Percentiles rank a stretch among this genome's conserved stretches.
phyloP scores from a whole-genome alignment of 331 rosid genomes.

The Phaseolus coccineus region DNA sequence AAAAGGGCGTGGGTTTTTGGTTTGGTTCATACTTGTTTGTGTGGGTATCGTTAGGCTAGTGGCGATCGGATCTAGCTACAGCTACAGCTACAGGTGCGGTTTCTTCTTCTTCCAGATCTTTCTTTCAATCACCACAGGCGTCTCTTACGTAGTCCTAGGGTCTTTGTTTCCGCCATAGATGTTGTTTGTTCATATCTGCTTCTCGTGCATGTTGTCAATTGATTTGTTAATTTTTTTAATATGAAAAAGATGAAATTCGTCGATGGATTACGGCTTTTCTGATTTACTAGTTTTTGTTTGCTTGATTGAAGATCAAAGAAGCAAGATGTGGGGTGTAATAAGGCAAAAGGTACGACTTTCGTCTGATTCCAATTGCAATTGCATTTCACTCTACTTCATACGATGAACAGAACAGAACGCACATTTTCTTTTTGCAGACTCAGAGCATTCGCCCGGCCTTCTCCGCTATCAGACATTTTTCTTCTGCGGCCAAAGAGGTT shows the following conservation, averaged over 20 bases:
- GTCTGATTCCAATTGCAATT: not conserved
- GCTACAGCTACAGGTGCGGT: not conserved
- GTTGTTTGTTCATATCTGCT: not conserved
- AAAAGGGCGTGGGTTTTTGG: not conserved
- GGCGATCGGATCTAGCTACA: slow-evolving; percentile 33
- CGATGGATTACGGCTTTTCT: not conserved
- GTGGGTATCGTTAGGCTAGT: not conserved
- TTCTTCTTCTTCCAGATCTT: not conserved
- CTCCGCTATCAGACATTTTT: slow-evolving; percentile 64
- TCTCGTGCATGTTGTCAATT: not conserved
- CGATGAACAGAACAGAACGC: not conserved
- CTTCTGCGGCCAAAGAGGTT: slow-evolving; percentile 85
- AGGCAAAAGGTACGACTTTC: slow-evolving; percentile 42
- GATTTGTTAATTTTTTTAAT: not conserved
- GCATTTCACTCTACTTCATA: not conserved
- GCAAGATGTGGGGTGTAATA: slow-evolving; percentile 45
- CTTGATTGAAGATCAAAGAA: slow-evolving; percentile 16
- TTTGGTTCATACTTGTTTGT: not conserved
- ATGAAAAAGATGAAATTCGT: not conserved
- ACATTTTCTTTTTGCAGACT: slow-evolving; percentile 46
- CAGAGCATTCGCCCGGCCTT: slow-evolving; percentile 68
- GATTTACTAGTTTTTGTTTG: not conserved
- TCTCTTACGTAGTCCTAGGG: not conserved
- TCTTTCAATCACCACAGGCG: not conserved
- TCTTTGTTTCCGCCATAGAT: not conserved